phyloP scores from a whole-genome alignment of 257 asterid genomes.

The Solanum virginianum region DNA sequence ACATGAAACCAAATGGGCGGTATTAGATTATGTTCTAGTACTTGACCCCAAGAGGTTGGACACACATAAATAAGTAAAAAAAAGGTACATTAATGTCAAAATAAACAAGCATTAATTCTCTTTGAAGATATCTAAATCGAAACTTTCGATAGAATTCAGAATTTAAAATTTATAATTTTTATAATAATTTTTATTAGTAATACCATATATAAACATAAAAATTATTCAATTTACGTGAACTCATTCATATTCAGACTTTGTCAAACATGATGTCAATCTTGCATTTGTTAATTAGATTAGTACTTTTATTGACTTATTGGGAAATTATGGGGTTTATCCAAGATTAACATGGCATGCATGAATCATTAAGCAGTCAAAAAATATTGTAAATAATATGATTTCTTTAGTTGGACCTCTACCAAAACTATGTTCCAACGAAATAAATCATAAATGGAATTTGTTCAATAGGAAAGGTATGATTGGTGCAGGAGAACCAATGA shows the following conservation, averaged over 20 bases:
- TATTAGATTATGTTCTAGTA: background rate
- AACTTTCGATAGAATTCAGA: background rate
- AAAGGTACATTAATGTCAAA: background rate
- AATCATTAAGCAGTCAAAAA: background rate
- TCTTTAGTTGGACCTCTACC: background rate
- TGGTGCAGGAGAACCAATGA: background rate
- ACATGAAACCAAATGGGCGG: background rate
- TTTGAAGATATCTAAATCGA: background rate
- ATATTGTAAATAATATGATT: background rate
- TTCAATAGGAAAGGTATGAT: background rate
- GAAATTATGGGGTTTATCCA: background rate
- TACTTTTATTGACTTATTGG: background rate
- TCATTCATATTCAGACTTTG: fast-evolving
- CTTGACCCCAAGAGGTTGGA: background rate
- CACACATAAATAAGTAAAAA: background rate
- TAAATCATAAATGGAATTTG: background rate
- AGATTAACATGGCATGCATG: background rate
- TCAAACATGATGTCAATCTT: background rate
- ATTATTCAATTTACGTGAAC: too few species aligned
- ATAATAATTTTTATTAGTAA: too few species aligned
- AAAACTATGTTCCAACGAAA: background rate
- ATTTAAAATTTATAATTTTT: too few species aligned
- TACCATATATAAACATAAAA: too few species aligned
- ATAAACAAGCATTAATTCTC: background rate
- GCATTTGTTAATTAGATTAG: background rate